Conservation (phyloP, 2,329 filamentous ascomycete species). For the Huntiella moniliformis region DNA sequence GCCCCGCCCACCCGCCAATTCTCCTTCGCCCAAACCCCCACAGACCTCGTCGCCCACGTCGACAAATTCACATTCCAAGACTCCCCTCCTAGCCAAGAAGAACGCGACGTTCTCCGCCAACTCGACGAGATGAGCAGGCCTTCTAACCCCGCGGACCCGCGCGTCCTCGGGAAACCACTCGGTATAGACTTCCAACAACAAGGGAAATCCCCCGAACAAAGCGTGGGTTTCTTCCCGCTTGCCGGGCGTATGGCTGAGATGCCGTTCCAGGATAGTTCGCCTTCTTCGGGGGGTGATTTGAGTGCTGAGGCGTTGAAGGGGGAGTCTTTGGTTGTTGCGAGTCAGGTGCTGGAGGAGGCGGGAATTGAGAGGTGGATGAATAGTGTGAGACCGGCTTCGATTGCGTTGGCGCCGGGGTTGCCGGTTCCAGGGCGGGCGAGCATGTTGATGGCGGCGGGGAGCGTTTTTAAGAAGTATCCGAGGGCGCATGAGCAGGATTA, state of each 20-base stretch:
- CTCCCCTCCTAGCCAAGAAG: conserved; percentile 1
- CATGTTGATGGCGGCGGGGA: conserved; percentile 3
- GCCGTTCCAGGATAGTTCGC: conserved; percentile 4
- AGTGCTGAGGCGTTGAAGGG: background rate
- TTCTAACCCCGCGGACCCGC: background rate
- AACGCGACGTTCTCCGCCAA: background rate
- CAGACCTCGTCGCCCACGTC: background rate
- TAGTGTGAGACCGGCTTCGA: conserved; percentile 2
- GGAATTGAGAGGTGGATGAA: conserved; percentile 10
- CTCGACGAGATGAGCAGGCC: background rate
- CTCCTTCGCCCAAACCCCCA: conserved; percentile 4
- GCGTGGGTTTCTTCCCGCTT: conserved; percentile 1
- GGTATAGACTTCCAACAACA: conserved; percentile 2
- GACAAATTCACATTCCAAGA: conserved; percentile 5
- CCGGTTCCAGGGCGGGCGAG: background rate
- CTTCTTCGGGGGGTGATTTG: background rate
- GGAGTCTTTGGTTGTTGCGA: background rate
- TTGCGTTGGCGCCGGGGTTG: background rate
- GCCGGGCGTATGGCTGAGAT: background rate
- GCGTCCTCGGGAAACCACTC: too few relatives aligned
- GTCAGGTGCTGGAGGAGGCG: background rate
- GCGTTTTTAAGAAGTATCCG: conserved; percentile 12
- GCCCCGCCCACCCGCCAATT: background rate
- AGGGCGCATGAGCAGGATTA: conserved; percentile 12
- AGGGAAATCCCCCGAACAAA: background rate